Conservation (phyloP, 2,329 filamentous ascomycete genomes). For the Microthyrium microscopicum region DNA sequence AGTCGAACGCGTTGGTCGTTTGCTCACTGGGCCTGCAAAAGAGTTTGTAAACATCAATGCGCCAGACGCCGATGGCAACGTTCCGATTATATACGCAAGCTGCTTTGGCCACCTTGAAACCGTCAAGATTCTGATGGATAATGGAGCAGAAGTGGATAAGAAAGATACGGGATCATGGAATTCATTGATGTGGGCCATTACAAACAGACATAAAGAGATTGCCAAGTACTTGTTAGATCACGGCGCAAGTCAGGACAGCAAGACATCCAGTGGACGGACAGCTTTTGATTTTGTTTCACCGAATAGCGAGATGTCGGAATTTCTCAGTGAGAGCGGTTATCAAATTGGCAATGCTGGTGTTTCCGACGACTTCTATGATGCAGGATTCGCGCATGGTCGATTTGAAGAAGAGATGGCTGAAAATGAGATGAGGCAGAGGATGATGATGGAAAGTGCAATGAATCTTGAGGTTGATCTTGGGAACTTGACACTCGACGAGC, state of each 20-base stretch:
- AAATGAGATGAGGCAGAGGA: slow-evolving; percentile 82
- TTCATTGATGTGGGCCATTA: slow-evolving; percentile 99
- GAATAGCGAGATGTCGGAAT: slow-evolving; percentile 91
- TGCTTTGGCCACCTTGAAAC: slow-evolving; percentile 93
- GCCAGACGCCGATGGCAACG: slow-evolving; percentile 84
- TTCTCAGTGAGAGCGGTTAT: slow-evolving; percentile 88
- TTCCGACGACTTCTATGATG: slow-evolving; percentile 82
- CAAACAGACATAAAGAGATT: slow-evolving; percentile 90
- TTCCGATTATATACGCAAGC: slow-evolving; percentile 92
- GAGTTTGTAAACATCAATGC: slow-evolving; percentile 70
- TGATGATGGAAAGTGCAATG: slow-evolving; percentile 98
- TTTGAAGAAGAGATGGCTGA: slow-evolving; percentile 98
- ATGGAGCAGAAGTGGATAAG: slow-evolving; percentile 75
- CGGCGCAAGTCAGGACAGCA: slow-evolving; percentile 87
- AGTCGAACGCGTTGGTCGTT: slow-evolving; percentile 57
- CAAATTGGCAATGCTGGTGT: slow-evolving; percentile 66
- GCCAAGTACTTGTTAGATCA: slow-evolving; percentile 85
- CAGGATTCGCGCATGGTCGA: slow-evolving; percentile 77
- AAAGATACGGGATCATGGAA: slow-evolving; percentile 97
- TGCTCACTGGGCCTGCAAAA: slow-evolving; percentile 59
- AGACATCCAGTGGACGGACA: slow-evolving; percentile 82
- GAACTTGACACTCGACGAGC: slow-evolving; percentile 89
- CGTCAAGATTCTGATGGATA: slow-evolving; percentile 66
- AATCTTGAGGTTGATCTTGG: slow-evolving; percentile 93
- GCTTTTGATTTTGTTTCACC: slow-evolving; percentile 92